phyloP scores from a whole-genome alignment of 345 rosid genomes.

The Eucalyptus pauciflora region DNA sequence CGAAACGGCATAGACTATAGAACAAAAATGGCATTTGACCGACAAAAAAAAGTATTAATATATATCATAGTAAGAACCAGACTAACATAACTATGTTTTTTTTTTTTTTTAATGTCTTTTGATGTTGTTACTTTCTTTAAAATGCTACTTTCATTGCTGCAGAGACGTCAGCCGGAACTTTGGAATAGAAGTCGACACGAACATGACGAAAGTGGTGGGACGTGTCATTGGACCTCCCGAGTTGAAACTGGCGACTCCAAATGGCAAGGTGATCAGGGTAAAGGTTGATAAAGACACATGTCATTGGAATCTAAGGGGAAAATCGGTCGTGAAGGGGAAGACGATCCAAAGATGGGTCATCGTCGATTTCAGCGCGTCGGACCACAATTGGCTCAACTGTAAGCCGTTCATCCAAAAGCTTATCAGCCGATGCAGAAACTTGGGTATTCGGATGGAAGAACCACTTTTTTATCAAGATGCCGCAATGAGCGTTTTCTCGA shows the following conservation, averaged over 20 bases:
- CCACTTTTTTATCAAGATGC: slow-evolving; percentile 16
- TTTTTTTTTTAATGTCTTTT: background rate
- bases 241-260: slow-evolving; percentile 30
- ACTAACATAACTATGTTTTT: background rate
- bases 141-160: slow-evolving; percentile 3
- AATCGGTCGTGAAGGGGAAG: slow-evolving; percentile 51
- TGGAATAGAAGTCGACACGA: slow-evolving; percentile 42
- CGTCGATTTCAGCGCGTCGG: slow-evolving; percentile 47
- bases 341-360: slow-evolving; percentile 60
- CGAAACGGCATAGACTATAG: background rate
- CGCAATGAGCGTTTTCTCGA: slow-evolving; percentile 28
- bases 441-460: slow-evolving; percentile 47
- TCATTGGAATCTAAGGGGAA: slow-evolving; percentile 72
- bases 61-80: background rate
- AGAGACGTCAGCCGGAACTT: slow-evolving; percentile 46
- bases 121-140: background rate
- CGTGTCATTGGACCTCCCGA: slow-evolving; percentile 72
- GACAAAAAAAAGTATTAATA: background rate
- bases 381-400: background rate
- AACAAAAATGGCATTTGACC: background rate
- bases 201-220: slow-evolving; percentile 58
- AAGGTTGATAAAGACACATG: slow-evolving; percentile 45
- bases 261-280: slow-evolving; percentile 21
- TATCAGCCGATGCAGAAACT: slow-evolving; percentile 25
- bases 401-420: slow-evolving; percentile 23